phyloP scores from a whole-genome alignment of 768 basidiomycete species.

The Russula brevipes region DNA sequence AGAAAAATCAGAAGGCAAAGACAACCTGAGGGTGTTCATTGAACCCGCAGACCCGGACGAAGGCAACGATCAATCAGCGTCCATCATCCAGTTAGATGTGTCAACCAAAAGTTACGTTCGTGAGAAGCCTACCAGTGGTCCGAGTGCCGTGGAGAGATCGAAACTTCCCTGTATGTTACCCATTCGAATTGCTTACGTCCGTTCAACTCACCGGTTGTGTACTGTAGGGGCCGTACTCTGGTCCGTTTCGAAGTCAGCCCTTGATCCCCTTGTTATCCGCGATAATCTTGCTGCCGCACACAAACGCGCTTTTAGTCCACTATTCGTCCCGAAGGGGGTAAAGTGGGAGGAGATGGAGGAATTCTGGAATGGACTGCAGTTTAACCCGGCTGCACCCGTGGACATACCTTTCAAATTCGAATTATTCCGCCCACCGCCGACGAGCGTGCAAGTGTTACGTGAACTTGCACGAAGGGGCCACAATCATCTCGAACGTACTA shows the following conservation, averaged over 20 bases:
- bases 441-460: constrained; percentile 39
- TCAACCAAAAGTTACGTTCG: constrained; percentile 43
- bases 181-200: background rate
- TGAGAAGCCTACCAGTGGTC: constrained; percentile 34
- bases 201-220: background rate
- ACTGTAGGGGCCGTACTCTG: constrained; percentile 59
- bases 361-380: constrained; percentile 46
- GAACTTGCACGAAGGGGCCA: constrained; percentile 45
- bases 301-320: constrained; percentile 43
- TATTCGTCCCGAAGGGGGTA: constrained; percentile 48
- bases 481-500: constrained; percentile 37
- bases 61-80: constrained; percentile 30
- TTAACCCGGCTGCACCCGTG: constrained; percentile 17
- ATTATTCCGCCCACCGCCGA: constrained; percentile 36
- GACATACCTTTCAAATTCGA: constrained; percentile 27
- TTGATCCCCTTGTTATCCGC: constrained; percentile 35
- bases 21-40: constrained; percentile 58
- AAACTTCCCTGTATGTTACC: constrained; percentile 32
- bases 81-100: constrained; percentile 59
- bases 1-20: constrained; percentile 45
- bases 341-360: constrained; percentile 31
- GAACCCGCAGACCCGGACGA: constrained; percentile 51
- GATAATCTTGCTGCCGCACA: constrained; percentile 33
- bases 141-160: constrained; percentile 34
- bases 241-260: constrained; percentile 41